Evolutionary conservation across 1,284 basidiomycete species (phyloP).

Genomic region (Puccinia novopanici): DNA sequence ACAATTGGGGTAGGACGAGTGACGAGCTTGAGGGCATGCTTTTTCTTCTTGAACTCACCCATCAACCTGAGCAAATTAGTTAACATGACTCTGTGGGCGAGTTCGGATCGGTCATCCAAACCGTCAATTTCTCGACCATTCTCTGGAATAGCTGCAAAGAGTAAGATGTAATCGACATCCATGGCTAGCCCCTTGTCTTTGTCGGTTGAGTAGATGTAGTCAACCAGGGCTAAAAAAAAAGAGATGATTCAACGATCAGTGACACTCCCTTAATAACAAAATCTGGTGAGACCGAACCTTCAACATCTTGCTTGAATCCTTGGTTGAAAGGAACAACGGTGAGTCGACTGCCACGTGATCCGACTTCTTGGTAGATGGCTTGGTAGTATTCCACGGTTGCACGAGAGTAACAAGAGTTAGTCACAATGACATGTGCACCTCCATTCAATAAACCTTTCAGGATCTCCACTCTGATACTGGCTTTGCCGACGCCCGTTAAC

Average conservation of each 20-base stretch:
- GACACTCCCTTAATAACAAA: not conserved
- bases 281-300: conserved; percentile 59
- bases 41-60: conserved; percentile 95
- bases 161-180: conserved; percentile 96
- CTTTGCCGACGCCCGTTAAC: too few species aligned
- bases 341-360: too few species aligned
- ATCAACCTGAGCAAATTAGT: conserved; percentile 89
- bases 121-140: too few species aligned
- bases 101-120: too few species aligned
- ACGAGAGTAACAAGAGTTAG: conserved; percentile 91
- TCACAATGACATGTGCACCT: conserved; percentile 93
- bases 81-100: conserved; percentile 92
- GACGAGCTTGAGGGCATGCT: conserved; percentile 91
- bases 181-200: conserved; percentile 68
- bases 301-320: conserved; percentile 94
- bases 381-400: too few species aligned
- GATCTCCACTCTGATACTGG: too few species aligned
- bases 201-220: conserved; percentile 89
- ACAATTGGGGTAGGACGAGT: conserved; percentile 98
- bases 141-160: too few species aligned
- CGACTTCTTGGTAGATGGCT: too few species aligned
- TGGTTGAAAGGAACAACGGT: too few species aligned
- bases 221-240: conserved; percentile 71
- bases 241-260: not conserved
- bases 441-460: conserved; percentile 93